Conservation (phyloP, 345 rosid species). For the Kandelia obovata region DNA sequence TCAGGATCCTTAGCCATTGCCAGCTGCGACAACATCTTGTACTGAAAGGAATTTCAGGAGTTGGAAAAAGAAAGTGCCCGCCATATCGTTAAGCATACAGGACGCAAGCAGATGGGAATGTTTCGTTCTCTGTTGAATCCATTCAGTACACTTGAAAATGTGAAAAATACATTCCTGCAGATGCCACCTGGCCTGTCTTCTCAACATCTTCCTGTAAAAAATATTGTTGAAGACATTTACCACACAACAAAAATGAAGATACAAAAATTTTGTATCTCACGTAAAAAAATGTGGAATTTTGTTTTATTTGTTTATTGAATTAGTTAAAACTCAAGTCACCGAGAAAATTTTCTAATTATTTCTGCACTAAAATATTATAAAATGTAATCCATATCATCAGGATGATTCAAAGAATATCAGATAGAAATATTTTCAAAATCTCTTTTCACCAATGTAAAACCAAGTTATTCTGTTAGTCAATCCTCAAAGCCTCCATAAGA, state of each 20-base stretch:
- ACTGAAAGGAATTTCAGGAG: constrained; percentile 3
- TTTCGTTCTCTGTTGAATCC: constrained; percentile 77
- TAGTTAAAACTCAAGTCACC: no score
- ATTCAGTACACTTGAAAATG: constrained; percentile 98
- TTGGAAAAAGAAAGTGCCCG: neutral
- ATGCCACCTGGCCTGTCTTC: constrained; percentile 88
- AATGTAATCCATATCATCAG: no score
- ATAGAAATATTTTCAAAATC: no score
- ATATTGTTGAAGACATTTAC: neutral
- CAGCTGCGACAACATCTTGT: constrained; percentile 47
- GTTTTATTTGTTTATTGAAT: no score
- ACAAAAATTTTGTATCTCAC: no score
- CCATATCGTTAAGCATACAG: constrained; percentile 3
- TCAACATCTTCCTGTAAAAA: constrained; percentile 84
- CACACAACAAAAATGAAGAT: constrained; percentile 1
- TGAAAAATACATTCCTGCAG: constrained; percentile 96
- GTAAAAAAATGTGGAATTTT: no score
- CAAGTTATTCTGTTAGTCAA: no score
- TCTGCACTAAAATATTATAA: no score
- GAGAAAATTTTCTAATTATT: no score
- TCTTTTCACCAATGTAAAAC: no score
- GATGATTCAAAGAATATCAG: no score
- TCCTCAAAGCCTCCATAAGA: no score
- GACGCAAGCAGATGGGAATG: constrained; percentile 1
- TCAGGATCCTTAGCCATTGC: constrained; percentile 98